These are phyloP conservation scores for Picea abies DNA, from an alignment of 83 land plant species.

Conservation along the genomic window DNA sequence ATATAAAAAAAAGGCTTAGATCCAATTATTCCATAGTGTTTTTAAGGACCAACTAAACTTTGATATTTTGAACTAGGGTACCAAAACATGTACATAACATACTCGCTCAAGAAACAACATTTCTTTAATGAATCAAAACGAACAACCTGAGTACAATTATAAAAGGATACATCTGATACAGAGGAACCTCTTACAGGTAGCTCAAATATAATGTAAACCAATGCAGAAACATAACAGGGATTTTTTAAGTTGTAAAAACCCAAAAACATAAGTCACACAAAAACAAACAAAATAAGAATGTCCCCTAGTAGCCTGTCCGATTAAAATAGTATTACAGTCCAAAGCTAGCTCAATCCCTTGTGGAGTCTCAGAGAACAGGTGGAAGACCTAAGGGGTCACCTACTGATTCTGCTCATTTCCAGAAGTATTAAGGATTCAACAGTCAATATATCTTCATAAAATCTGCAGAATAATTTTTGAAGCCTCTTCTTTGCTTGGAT, in stretches of 20 bases:
- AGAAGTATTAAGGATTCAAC: too few relatives aligned
- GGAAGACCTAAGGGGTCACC: too few relatives aligned
- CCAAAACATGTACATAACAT: background rate
- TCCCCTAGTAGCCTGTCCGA: too few relatives aligned
- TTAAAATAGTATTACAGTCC: too few relatives aligned
- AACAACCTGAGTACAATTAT: background rate
- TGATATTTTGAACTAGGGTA: background rate
- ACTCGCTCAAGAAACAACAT: background rate
- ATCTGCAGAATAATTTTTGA: too few relatives aligned
- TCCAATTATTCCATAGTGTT: background rate
- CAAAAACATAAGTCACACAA: background rate
- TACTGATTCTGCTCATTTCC: too few relatives aligned
- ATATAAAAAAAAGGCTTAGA: background rate
- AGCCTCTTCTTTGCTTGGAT: too few relatives aligned
- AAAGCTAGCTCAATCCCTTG: too few relatives aligned
- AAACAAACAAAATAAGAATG: background rate
- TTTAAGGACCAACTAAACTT: background rate
- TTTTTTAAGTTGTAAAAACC: background rate
- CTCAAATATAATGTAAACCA: background rate
- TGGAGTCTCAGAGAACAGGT: too few relatives aligned
- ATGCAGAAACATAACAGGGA: background rate
- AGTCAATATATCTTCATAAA: too few relatives aligned
- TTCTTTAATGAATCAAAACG: background rate
- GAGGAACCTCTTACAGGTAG: background rate
- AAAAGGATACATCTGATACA: background rate